These are phyloP conservation scores for Mortierella hygrophila DNA, from an alignment of 192 early-diverging fungal species.

Conservation along the genomic window DNA sequence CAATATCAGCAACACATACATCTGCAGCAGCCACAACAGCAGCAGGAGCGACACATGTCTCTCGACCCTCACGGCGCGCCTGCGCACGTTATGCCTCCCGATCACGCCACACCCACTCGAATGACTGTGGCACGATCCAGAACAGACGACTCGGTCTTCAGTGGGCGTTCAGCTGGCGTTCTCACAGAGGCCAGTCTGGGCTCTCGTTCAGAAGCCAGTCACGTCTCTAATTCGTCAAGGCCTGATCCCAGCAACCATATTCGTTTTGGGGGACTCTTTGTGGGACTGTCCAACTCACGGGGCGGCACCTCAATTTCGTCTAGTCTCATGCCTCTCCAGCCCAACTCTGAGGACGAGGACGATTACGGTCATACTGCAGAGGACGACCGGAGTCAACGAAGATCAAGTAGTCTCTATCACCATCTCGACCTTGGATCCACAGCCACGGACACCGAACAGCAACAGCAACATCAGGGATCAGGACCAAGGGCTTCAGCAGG, in stretches of 20 bases:
- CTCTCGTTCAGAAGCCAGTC: neutral
- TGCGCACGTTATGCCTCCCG: neutral
- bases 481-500: neutral
- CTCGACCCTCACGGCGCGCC: neutral
- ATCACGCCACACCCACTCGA: neutral
- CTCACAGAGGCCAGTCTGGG: slow-evolving; percentile 4
- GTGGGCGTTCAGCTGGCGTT: neutral
- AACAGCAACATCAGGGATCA: neutral
- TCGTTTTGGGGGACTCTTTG: neutral
- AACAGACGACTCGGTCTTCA: neutral
- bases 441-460: neutral
- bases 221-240: neutral
- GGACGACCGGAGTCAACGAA: slow-evolving; percentile 12
- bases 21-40: neutral
- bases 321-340: slow-evolving; percentile 28
- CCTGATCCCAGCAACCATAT: slow-evolving; percentile 4
- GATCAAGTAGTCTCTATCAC: neutral
- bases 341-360: slow-evolving; percentile 33
- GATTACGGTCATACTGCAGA: neutral
- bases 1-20: neutral
- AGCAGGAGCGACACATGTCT: neutral
- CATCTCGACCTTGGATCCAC: neutral
- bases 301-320: slow-evolving; percentile 33
- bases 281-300: slow-evolving; percentile 14
- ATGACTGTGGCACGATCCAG: neutral